Conservation (phyloP, 768 basidiomycete species). For the Sistotremastrum suecicum region DNA sequence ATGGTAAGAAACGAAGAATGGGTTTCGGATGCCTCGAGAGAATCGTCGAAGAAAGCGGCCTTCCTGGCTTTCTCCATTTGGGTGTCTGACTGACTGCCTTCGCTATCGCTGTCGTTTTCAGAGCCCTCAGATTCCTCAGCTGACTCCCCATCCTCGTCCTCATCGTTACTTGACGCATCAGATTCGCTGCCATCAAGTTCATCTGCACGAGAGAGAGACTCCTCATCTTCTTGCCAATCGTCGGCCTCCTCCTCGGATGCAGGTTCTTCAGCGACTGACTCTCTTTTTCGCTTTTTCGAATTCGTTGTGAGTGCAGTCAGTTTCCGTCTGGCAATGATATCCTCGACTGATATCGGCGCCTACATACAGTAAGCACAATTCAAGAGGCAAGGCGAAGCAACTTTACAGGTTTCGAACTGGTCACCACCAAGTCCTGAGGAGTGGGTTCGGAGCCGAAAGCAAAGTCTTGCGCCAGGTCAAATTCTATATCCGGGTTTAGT, state of each 20-base stretch:
- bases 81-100: conserved; percentile 43
- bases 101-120: conserved; percentile 18
- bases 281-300: conserved; percentile 48
- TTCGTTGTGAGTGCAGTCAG: conserved; percentile 22
- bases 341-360: conserved; percentile 79
- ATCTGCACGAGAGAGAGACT: conserved; percentile 5
- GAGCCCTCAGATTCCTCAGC: conserved; percentile 14
- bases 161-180: conserved; percentile 19
- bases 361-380: conserved; percentile 14
- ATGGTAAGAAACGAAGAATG: conserved; percentile 79
- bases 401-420: conserved; percentile 44
- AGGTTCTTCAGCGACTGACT: conserved; percentile 18
- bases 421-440: conserved; percentile 44
- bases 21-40: conserved; percentile 27
- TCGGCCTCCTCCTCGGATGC: conserved; percentile 12
- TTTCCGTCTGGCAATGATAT: conserved; percentile 72
- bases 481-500: conserved; percentile 72
- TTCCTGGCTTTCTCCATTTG: conserved; percentile 55
- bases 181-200: conserved; percentile 23
- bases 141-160: conserved; percentile 17
- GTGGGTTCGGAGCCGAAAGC: conserved; percentile 27
- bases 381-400: conserved; percentile 12
- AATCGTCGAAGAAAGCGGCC: conserved; percentile 64
- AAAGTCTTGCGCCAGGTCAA: conserved; percentile 64
- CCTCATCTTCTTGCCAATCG: conserved; percentile 13